A percentile compares a stretch with the other conserved stretches of the same genome.
Conservation (phyloP, 1,284 basidiomycete species). For the Marasmius tenuissimus region DNA sequence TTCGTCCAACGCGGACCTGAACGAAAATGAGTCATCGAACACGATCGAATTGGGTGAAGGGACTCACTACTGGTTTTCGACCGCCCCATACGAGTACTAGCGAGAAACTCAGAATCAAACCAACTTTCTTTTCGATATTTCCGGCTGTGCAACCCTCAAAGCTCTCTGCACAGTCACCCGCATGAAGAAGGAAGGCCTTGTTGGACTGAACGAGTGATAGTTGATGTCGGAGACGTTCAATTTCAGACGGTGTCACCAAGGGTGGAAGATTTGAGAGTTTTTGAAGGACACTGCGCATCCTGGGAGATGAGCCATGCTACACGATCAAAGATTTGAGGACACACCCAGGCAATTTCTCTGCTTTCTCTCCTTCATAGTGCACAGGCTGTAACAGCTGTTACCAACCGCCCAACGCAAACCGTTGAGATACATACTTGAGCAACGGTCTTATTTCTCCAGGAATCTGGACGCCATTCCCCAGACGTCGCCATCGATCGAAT, state of each 20-base stretch:
- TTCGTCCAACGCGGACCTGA: slow-evolving; percentile 84
- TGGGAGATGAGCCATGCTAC: slow-evolving; percentile 10
- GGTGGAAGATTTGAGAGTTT: slow-evolving; percentile 82
- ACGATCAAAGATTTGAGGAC: slow-evolving; percentile 10
- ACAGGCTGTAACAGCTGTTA: slow-evolving; percentile 40
- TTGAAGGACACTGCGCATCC: slow-evolving; percentile 58
- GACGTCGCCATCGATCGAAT: slow-evolving; percentile 1
- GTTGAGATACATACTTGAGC: slow-evolving; percentile 51
- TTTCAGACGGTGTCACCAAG: slow-evolving; percentile 88
- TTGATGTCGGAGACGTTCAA: slow-evolving; percentile 83
- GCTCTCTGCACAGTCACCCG: slow-evolving; percentile 96
- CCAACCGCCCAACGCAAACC: neutral
- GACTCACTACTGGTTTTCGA: slow-evolving; percentile 79
- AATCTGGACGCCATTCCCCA: slow-evolving; percentile 45
- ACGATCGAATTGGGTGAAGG: slow-evolving; percentile 8
- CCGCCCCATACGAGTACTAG: slow-evolving; percentile 94
- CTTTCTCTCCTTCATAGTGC: slow-evolving; percentile 44
- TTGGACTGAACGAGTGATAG: slow-evolving; percentile 81
- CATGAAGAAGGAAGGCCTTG: slow-evolving; percentile 93
- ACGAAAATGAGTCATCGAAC: neutral
- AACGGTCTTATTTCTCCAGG: slow-evolving; percentile 66
- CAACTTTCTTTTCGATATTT: slow-evolving; percentile 93
- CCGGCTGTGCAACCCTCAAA: slow-evolving; percentile 91
- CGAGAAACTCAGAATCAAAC: slow-evolving; percentile 93
- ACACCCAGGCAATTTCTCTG: slow-evolving; percentile 45